Conservation (phyloP, 2,329 filamentous ascomycete species). For the Graphium sp. region DNA sequence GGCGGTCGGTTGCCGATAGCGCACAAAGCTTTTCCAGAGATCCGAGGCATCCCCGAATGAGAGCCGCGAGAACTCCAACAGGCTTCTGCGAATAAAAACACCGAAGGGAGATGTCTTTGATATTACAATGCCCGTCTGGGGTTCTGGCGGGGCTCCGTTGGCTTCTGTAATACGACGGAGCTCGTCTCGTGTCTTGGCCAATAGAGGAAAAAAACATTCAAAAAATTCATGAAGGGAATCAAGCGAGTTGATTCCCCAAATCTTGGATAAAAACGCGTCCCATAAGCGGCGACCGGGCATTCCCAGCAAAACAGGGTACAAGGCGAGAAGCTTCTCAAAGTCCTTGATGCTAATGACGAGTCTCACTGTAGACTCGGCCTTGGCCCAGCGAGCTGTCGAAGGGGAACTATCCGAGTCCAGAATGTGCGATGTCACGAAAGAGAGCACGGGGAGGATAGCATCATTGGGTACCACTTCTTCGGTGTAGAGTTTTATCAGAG, state of each 20-base stretch:
- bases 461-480: constrained; percentile 51
- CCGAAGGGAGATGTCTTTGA: constrained; percentile 66
- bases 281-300: constrained; percentile 70
- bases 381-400: constrained; percentile 21
- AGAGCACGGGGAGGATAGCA: constrained; percentile 59
- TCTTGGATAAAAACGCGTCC: constrained; percentile 63
- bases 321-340: constrained; percentile 40
- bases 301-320: constrained; percentile 32
- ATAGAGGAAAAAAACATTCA: constrained; percentile 33
- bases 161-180: constrained; percentile 26
- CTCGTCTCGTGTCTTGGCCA: constrained; percentile 47
- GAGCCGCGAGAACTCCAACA: constrained; percentile 64
- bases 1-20: constrained; percentile 63
- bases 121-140: constrained; percentile 38
- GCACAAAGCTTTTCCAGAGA: constrained; percentile 70
- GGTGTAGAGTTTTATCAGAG: constrained; percentile 67
- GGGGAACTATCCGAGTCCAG: constrained; percentile 26
- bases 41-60: constrained; percentile 63
- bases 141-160: constrained; percentile 18
- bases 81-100: constrained; percentile 58
- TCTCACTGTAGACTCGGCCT: constrained; percentile 29
- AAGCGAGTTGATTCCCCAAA: constrained; percentile 75
- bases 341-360: constrained; percentile 37
- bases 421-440: constrained; percentile 60
- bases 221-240: constrained; percentile 71